Conservation (phyloP, 73 alveolate genomes). For the Symbiodinium natans region DNA sequence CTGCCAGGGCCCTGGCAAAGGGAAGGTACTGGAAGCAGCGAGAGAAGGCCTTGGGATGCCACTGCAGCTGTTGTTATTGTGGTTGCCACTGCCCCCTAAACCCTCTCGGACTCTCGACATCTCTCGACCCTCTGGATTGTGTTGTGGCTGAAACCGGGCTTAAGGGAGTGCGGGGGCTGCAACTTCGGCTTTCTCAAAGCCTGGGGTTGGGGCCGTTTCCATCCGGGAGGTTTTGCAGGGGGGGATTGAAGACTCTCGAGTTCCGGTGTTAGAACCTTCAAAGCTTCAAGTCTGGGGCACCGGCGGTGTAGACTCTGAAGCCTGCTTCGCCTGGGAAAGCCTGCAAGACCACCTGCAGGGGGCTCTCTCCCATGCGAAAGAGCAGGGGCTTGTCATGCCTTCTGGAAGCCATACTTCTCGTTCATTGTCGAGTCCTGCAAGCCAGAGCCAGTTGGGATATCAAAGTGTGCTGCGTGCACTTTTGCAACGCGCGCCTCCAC, state of each 20-base stretch:
- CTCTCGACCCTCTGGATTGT: too few species aligned
- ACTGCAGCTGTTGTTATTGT: too few species aligned
- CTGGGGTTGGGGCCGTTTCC: too few species aligned
- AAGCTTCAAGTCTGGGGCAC: not conserved
- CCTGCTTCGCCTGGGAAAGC: not conserved
- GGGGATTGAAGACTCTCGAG: too few species aligned
- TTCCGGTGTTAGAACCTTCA: too few species aligned
- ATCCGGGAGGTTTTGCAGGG: too few species aligned
- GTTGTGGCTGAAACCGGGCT: not conserved
- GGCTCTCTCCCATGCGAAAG: not conserved
- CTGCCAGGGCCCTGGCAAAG: not conserved
- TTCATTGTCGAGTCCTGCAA: conserved; percentile 69
- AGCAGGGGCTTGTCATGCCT: not conserved
- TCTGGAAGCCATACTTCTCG: conserved; percentile 74
- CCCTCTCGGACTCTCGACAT: too few species aligned
- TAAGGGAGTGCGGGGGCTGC: not conserved
- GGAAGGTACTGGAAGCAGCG: conserved; percentile 61
- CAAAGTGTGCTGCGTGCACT: not conserved
- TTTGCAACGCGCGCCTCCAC: not conserved
- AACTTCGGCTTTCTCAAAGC: not conserved
- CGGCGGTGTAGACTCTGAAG: not conserved
- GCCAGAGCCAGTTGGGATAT: not conserved
- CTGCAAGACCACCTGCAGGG: not conserved
- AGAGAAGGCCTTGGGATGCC: conserved; percentile 38
- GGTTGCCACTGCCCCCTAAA: too few species aligned